Evolutionary conservation across 2,329 filamentous ascomycete genomes (phyloP).

Genomic region (Pseudocercospora musae): DNA sequence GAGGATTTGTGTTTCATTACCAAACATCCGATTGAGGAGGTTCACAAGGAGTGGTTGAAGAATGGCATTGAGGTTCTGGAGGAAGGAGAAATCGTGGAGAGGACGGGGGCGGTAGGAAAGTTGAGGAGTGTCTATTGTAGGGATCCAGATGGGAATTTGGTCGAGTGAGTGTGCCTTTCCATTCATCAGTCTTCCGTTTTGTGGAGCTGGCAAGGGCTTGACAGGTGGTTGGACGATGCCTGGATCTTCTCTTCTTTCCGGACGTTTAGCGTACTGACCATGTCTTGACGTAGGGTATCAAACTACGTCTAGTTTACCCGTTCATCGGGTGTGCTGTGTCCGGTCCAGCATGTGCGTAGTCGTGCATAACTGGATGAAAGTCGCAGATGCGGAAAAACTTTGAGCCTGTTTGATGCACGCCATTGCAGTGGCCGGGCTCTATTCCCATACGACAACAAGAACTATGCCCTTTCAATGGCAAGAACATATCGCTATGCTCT

Average conservation of each 20-base stretch:
- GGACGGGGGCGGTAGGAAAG: conserved; percentile 55
- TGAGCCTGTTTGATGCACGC: no score
- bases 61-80: conserved; percentile 48
- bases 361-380: no score
- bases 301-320: background rate
- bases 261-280: background rate
- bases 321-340: no score
- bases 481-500: no score
- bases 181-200: no score
- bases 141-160: conserved; percentile 60
- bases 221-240: no score
- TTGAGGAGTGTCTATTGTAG: conserved; percentile 59
- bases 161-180: conserved; percentile 50
- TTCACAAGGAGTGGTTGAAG: conserved; percentile 43
- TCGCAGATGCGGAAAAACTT: no score
- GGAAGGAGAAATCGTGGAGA: conserved; percentile 50
- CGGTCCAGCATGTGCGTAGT: no score
- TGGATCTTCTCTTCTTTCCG: background rate
- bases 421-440: no score
- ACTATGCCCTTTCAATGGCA: no score
- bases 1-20: conserved; percentile 61
- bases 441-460: no score
- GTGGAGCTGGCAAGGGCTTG: no score
- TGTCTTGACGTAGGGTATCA: background rate
- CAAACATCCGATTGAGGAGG: conserved; percentile 48